Base-by-base conservation (phyloP, 176 grass and related monocot species). In the Triticum dicoccoides region DNA sequence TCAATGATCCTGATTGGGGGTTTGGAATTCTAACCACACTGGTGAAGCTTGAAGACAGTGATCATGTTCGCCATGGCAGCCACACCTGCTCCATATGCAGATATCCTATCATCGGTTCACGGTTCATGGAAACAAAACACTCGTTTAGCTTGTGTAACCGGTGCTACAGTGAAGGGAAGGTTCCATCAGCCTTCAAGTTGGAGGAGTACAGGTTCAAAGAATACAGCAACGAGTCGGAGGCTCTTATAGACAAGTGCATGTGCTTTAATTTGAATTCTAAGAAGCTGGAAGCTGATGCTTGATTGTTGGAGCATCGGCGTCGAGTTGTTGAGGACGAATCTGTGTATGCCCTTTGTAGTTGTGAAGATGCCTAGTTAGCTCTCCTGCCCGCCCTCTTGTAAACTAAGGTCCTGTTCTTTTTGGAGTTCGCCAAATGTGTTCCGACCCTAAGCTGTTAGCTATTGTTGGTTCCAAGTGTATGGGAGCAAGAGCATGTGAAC, bases 101-200 rank as follows among this genome's bases (percentile, higher is more conserved):
- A 32, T 99, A 93, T 42, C 97, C 97, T 52, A 94, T 97, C 80
- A 94, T 96, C 35, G 97, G 97, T 25, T 96, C 97, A 32, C 89
- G 92, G 81, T 99, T 99, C 82, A 94, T 92, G 84, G 97, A 99
- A 88, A 99, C 87, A 34, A 96, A 96, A 65, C 85, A 90, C 79
- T 82, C 64, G 1, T 99, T 99, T 80, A 99, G 94, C 82, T 67
- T 99, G 75, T 99, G 97, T 75, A 96, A 90, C 37, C 90, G 89
- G 21, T 99, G 97, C 77, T 99, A 99, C 84, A 97, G 92, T 14
- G 90, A 99, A 92, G 97, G 97, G 83, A 99, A 99, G 87, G 97
- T 99, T 79, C 97, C 97, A 21, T 94, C 94, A 35, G 84, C 79
- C 2, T 99, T 89, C 85, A 94, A 93, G 75, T 78, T 94, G 83